Percentiles rank a stretch among this genome's conserved stretches.
phyloP scores from a whole-genome alignment of 495 filamentous ascomycete genomes.

The Penicillium soppii region DNA sequence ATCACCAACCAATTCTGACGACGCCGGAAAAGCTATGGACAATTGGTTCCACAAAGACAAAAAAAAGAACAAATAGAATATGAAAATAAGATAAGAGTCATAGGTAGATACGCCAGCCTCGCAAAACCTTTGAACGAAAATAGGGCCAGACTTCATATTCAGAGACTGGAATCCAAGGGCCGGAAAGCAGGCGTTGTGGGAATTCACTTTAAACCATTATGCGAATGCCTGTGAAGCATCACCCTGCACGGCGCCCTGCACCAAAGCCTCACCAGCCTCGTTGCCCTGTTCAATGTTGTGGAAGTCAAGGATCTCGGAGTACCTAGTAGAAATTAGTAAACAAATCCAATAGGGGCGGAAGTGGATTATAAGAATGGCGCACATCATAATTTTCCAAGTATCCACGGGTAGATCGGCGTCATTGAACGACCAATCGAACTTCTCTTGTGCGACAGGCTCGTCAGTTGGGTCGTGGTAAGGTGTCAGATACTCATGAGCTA shows the following conservation, averaged over 20 bases:
- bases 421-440: constrained; percentile 99
- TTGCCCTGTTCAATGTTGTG: constrained; percentile 80
- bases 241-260: constrained; percentile 35
- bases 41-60: constrained; percentile 19
- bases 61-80: constrained; percentile 9
- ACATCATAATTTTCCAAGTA: constrained; percentile 99
- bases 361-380: constrained; percentile 18
- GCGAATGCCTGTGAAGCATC: constrained; percentile 27
- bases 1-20: constrained; percentile 28
- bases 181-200: background rate
- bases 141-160: constrained; percentile 2
- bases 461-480: constrained; percentile 97
- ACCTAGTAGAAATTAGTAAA: constrained; percentile 58
- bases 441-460: constrained; percentile 93
- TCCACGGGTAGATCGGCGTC: constrained; percentile 96
- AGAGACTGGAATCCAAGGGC: constrained; percentile 6
- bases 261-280: constrained; percentile 38
- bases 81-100: constrained; percentile 4
- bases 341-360: background rate
- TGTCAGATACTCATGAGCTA: constrained; percentile 89
- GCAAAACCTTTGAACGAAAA: constrained; percentile 11
- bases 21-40: constrained; percentile 32
- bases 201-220: constrained; percentile 14
- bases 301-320: constrained; percentile 98
- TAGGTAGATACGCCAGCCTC: constrained; percentile 16